Evolutionary conservation across 192 early-diverging fungal genomes (phyloP), one percentile per base, ranked within the genome.

Genomic region (Umbelopsis sp.): DNA sequence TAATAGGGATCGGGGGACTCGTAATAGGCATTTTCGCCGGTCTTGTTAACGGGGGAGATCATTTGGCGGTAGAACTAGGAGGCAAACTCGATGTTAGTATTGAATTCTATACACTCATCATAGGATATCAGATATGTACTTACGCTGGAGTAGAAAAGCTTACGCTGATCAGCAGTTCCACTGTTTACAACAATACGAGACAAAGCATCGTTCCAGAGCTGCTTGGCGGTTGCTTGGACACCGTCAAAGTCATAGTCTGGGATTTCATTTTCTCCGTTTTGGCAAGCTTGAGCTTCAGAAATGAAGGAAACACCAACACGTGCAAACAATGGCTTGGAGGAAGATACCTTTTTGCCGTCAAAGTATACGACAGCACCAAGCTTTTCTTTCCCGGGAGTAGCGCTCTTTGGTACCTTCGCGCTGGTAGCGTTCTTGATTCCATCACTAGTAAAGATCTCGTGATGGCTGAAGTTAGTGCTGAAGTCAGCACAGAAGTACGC

Each of bases 41-140:
- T 80, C 37, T 69, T 65, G 51, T 80, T 64, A 16, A 66, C 71
- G 7, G 78, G 78, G 49, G 75, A 76, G 6, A 80, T 64, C 58
- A 80, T 73, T 30, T 64, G 53, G 5, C 78, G 70, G 46, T 80
- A 80, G 33, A 80, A 66, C 21, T 46, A 50, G 45, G 65, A 76
- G 30, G 4, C 5, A 7, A 61, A 46, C 67, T 71, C 0, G 71
- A 69, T 10, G 10, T 41, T 41, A 41, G 5, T 72, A 8, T 10
- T n/a, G 2, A 50, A 11, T 46, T 23, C 46, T 2, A 61, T 68
- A 46, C 16, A 18, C 4, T 7, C 44, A 21, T 46, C 2, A 22
- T 27, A 8, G 27, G 0, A 5, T 3, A 66, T 9, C 4, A 30
- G 1, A 23, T 52, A 10, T 41, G n/a, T 2, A 22, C 67, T 41